Percentiles rank a stretch among this genome's conserved stretches.
phyloP scores from a whole-genome alignment of 2,329 filamentous ascomycete species.

The Xylariales sp. region DNA sequence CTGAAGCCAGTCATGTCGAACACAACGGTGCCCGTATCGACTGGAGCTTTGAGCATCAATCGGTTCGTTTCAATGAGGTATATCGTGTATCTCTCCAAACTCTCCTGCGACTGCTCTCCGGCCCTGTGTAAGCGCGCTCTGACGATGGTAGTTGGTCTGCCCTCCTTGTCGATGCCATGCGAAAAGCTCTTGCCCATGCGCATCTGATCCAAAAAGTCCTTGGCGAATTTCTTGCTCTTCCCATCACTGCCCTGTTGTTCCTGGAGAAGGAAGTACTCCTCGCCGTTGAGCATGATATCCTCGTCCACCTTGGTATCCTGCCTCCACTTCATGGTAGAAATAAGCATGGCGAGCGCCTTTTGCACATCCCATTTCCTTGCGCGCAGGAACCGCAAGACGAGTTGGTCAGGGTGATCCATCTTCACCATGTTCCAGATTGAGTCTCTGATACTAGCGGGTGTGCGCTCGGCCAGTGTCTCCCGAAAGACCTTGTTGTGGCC shows the following conservation, averaged over 20 bases:
- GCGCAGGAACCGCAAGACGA: slow-evolving; percentile 76
- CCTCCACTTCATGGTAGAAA: slow-evolving; percentile 93
- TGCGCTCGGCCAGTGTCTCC: slow-evolving; percentile 70
- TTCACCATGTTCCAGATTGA: slow-evolving; percentile 95
- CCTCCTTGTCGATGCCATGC: slow-evolving; percentile 79
- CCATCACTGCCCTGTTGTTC: slow-evolving; percentile 41
- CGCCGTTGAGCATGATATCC: slow-evolving; percentile 76
- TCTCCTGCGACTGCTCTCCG: slow-evolving; percentile 76
- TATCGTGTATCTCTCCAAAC: slow-evolving; percentile 84
- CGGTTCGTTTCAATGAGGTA: slow-evolving; percentile 93
- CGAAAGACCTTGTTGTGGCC: slow-evolving; percentile 84
- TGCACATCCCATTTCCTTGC: slow-evolving; percentile 96
- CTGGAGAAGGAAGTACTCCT: slow-evolving; percentile 41
- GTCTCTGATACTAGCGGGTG: slow-evolving; percentile 71
- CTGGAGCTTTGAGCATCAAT: slow-evolving; percentile 69
- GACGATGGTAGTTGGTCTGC: slow-evolving; percentile 82
- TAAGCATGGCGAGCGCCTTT: slow-evolving; percentile 87
- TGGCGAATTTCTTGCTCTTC: slow-evolving; percentile 58
- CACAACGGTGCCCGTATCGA: slow-evolving; percentile 88
- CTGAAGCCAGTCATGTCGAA: slow-evolving; percentile 97
- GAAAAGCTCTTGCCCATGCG: slow-evolving; percentile 90
- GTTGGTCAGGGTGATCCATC: slow-evolving; percentile 85
- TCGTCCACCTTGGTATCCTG: slow-evolving; percentile 83
- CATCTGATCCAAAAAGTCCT: slow-evolving; percentile 79
- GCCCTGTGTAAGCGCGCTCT: slow-evolving; percentile 76